A percentile compares a stretch with the other conserved stretches of the same genome.
These are phyloP conservation scores for Chlorella vulgaris DNA, from an alignment of 139 green algal genomes.

Conservation along the genomic window DNA sequence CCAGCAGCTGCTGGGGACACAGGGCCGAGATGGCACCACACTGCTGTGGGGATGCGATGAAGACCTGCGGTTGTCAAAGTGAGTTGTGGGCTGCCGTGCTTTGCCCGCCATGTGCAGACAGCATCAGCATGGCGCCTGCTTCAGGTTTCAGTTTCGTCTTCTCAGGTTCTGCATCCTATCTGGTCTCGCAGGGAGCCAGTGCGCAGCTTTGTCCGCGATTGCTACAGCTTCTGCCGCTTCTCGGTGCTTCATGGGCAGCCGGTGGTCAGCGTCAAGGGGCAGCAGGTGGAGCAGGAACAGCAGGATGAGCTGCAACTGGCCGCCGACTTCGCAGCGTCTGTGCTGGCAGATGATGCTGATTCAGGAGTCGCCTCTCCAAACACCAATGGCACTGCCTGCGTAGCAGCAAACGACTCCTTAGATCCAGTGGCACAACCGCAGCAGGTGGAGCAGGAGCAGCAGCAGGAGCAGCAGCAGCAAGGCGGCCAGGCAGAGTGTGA, in stretches of 20 bases:
- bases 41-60: slow-evolving; percentile 32
- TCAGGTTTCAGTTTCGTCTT: too few relatives aligned
- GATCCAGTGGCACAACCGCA: background rate
- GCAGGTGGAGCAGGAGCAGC: background rate
- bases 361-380: background rate
- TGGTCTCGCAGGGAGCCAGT: slow-evolving; percentile 38
- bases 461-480: background rate
- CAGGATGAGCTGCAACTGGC: background rate
- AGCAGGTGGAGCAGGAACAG: too few relatives aligned
- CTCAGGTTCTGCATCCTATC: too few relatives aligned
- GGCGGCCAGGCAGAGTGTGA: background rate
- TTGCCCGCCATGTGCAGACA: background rate
- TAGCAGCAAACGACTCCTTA: background rate
- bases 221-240: slow-evolving; percentile 51
- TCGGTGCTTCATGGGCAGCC: background rate
- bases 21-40: slow-evolving; percentile 46
- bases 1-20: slow-evolving; percentile 30
- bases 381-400: background rate
- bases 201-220: slow-evolving; percentile 27
- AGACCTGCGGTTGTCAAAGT: slow-evolving; percentile 29
- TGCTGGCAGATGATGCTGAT: background rate
- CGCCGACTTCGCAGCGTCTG: background rate
- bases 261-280: background rate
- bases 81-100: background rate
- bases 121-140: too few relatives aligned